Evolutionary conservation across 1,284 basidiomycete species (phyloP).

Genomic region (Ceratorhiza oryzae-sativae): DNA sequence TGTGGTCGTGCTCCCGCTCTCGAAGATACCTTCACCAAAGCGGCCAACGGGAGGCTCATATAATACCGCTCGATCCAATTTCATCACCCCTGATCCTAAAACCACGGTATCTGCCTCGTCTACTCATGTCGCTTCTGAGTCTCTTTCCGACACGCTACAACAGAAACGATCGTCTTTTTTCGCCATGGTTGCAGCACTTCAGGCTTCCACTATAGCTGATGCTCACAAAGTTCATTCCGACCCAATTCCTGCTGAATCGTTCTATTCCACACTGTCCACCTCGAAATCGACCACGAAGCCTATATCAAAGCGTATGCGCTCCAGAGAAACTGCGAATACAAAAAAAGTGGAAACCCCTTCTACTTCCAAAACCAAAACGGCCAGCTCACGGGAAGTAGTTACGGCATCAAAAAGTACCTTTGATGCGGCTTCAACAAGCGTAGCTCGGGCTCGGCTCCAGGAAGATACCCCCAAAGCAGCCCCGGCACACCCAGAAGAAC

Average conservation of each 20-base stretch:
- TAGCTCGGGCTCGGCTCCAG: background rate
- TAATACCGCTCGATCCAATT: background rate
- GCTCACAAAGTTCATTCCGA: background rate
- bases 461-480: background rate
- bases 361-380: background rate
- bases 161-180: constrained; percentile 12
- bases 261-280: background rate
- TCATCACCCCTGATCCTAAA: too few relatives aligned
- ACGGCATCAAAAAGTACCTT: background rate
- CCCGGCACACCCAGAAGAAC: background rate
- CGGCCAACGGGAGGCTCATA: background rate
- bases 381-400: background rate
- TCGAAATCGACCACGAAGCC: background rate
- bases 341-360: background rate
- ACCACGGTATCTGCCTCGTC: background rate
- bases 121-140: background rate
- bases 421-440: background rate
- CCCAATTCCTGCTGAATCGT: background rate
- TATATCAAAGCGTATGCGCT: constrained; percentile 8
- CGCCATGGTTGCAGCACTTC: background rate
- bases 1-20: background rate
- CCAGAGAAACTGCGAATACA: background rate
- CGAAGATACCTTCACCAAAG: background rate
- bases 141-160: background rate
- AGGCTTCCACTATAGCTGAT: background rate